A percentile compares a stretch with the other conserved stretches of the same genome.
Evolutionary conservation across 2,329 filamentous ascomycete genomes (phyloP).

Genomic region (Dryadomyces quercus-mongolicae): DNA sequence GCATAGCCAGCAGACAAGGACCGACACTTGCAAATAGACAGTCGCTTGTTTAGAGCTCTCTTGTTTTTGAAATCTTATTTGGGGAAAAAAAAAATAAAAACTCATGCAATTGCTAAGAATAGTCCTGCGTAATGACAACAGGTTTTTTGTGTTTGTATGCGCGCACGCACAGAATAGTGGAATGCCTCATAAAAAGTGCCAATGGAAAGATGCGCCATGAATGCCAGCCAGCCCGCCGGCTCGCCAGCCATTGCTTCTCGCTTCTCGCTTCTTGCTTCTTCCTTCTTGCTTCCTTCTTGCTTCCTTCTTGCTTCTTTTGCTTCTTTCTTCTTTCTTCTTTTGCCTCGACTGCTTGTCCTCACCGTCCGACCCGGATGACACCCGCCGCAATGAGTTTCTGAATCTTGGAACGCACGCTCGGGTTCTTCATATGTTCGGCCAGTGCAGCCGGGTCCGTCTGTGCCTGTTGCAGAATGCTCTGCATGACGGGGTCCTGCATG

Average conservation of each 20-base stretch:
- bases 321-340: neutral
- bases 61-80: too few relatives aligned
- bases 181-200: too few relatives aligned
- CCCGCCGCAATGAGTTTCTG: conserved; percentile 91
- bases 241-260: neutral
- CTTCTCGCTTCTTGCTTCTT: too few relatives aligned
- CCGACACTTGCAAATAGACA: too few relatives aligned
- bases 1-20: too few relatives aligned
- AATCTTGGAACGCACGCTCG: conserved; percentile 72
- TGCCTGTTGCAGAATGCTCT: conserved; percentile 91
- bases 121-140: too few relatives aligned
- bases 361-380: conserved; percentile 57
- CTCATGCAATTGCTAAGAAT: too few relatives aligned
- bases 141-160: too few relatives aligned
- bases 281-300: neutral
- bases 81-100: too few relatives aligned
- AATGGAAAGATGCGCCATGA: neutral
- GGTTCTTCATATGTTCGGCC: conserved; percentile 95
- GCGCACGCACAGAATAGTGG: too few relatives aligned
- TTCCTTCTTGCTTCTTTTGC: neutral
- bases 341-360: neutral
- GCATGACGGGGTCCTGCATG: conserved; percentile 94
- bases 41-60: too few relatives aligned
- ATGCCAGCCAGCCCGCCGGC: too few relatives aligned
- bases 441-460: conserved; percentile 86